Conservation (phyloP, 371 early-diverging fungal genomes). For the Nematocida minor region DNA sequence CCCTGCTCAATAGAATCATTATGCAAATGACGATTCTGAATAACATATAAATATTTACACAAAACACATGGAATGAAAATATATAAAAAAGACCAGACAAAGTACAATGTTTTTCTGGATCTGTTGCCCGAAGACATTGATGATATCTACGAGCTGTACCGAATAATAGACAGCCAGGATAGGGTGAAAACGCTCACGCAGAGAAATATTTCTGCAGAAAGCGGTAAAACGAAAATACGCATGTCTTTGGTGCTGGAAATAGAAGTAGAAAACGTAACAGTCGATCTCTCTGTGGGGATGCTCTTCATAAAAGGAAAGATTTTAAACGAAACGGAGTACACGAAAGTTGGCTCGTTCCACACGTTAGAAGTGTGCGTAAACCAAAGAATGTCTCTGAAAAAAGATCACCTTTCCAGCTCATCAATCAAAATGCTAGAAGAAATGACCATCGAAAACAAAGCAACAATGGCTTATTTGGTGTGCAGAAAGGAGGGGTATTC, state of each 20-base stretch:
- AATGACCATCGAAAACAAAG: conserved; percentile 44
- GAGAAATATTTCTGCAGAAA: conserved; percentile 57
- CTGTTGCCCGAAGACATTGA: conserved; percentile 57
- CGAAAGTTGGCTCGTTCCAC: conserved; percentile 61
- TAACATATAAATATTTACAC: conserved; percentile 3
- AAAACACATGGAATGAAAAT: conserved; percentile 30
- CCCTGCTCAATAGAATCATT: neutral
- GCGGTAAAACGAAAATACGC: conserved; percentile 53
- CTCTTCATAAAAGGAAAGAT: conserved; percentile 63
- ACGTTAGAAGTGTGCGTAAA: conserved; percentile 57
- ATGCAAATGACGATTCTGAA: neutral
- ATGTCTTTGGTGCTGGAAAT: conserved; percentile 56
- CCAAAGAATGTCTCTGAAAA: conserved; percentile 57
- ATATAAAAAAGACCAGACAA: conserved; percentile 9
- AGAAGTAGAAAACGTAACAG: conserved; percentile 51
- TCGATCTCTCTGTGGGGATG: conserved; percentile 58
- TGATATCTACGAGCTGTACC: conserved; percentile 61
- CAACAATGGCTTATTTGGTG: conserved; percentile 57
- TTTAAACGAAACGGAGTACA: conserved; percentile 57
- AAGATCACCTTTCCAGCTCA: conserved; percentile 39
- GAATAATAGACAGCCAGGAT: conserved; percentile 56
- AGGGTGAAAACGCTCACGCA: conserved; percentile 54
- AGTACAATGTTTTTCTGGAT: conserved; percentile 24
- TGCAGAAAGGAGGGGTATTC: conserved; percentile 58
- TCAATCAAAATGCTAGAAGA: conserved; percentile 49